Evolutionary conservation across 768 basidiomycete species (phyloP), one percentile per base, ranked within the genome.

Genomic region (Phanerochaete sordida): DNA sequence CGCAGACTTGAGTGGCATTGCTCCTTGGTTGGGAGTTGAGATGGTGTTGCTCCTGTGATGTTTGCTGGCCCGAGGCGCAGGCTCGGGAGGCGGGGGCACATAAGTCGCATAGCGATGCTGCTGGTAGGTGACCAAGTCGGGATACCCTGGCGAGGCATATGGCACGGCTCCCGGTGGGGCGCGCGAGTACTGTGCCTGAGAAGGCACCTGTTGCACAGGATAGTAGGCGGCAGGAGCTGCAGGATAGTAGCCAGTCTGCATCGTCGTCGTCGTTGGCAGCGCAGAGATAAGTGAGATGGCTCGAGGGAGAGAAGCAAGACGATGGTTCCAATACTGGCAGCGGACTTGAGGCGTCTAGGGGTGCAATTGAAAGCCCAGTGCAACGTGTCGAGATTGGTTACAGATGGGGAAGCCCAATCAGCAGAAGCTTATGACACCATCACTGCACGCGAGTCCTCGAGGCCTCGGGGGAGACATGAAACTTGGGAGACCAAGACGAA

Each of bases 1-100:
- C 0, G 84, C 85, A 33, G 87, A 81, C 72, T 79, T 87, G 43
- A 84, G 74, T 1, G 73, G 75, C 50, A 68, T 71, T 37, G 73
- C 47, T 12, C n/a, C 50, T 13, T 52, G 52, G 35, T 56, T 52
- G 4, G 57, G 57, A 4, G 49, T 49, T 11, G 61, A 31, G 21
- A 62, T 7, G 16, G 58, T 44, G n/a, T 58, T 53, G 24, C 52
- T 57, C 30, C 58, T 44, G 8, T 19, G 39, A 19, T 43, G 39
- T 23, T 48, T 35, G n/a, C n/a, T n/a, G 46, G 53, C 24, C 45
- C 33, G 27, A 33, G 46, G 16, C 52, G 46, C 33, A 31, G 52
- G 59, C 27, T 56, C 58, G 8, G 44, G 53, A n/a, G 58, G 33
- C 6, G 35, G 58, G 23, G 52, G 62, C 33, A 54, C 53, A 28